A percentile compares a stretch with the other conserved stretches of the same genome.
phyloP scores from a whole-genome alignment of 2,329 filamentous ascomycete genomes.

The Orbilia quercus region DNA sequence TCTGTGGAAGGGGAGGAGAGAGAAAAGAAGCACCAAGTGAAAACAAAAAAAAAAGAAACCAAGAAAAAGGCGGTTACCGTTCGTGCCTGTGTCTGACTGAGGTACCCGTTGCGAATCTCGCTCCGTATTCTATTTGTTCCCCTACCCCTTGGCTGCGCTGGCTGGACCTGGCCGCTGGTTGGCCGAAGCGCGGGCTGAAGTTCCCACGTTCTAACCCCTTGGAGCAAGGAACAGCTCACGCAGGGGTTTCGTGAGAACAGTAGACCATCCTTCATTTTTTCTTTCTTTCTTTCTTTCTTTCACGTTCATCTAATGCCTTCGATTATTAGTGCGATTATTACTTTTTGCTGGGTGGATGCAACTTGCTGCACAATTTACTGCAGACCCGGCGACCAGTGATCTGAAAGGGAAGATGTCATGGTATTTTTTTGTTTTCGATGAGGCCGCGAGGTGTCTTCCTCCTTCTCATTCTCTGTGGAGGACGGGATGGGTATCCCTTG shows the following conservation, averaged over 20 bases:
- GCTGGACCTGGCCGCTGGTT: constrained; percentile 49
- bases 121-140: constrained; percentile 47
- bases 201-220: constrained; percentile 50
- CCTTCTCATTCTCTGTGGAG: constrained; percentile 21
- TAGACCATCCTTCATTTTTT: background rate
- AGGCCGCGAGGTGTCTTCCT: too few relatives aligned
- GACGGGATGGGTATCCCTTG: constrained; percentile 54
- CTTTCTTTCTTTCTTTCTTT: constrained; percentile 2
- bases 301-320: constrained; percentile 5
- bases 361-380: constrained; percentile 8
- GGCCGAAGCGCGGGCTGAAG: constrained; percentile 55
- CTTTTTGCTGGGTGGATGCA: constrained; percentile 2
- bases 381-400: constrained; percentile 31
- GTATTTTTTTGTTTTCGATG: constrained; percentile 27
- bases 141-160: constrained; percentile 38
- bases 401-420: constrained; percentile 28
- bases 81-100: constrained; percentile 52
- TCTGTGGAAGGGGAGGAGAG: constrained; percentile 16
- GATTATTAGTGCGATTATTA: background rate
- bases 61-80: constrained; percentile 38
- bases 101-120: constrained; percentile 52
- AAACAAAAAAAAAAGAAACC: constrained; percentile 30
- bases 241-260: constrained; percentile 32
- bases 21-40: constrained; percentile 12
- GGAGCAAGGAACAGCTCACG: constrained; percentile 47